phyloP scores from a whole-genome alignment of 305 asterid species.

The Nicotiana rustica region DNA sequence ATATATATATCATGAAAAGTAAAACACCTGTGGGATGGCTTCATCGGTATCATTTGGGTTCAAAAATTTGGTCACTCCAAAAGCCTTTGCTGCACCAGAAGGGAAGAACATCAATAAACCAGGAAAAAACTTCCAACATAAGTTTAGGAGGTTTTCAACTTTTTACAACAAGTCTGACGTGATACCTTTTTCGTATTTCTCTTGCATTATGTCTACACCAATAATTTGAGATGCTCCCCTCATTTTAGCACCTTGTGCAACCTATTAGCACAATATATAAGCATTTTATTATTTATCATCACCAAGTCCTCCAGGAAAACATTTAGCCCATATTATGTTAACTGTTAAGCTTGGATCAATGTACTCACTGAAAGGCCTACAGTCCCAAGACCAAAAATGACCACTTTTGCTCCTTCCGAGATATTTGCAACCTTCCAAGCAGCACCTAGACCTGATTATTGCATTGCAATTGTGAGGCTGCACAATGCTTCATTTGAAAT shows the following conservation, averaged over 20 bases:
- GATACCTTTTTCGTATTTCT: slow-evolving; percentile 71
- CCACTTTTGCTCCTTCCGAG: slow-evolving; percentile 82
- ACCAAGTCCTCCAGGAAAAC: background rate
- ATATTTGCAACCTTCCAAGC: slow-evolving; percentile 98
- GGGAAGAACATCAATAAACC: background rate
- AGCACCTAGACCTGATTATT: slow-evolving; percentile 82
- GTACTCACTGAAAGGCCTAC: slow-evolving; percentile 96
- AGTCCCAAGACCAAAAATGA: slow-evolving; percentile 93
- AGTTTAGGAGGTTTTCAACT: background rate
- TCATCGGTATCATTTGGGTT: slow-evolving; percentile 78
- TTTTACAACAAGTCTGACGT: background rate
- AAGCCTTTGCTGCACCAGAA: slow-evolving; percentile 70
- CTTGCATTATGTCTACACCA: slow-evolving; percentile 83
- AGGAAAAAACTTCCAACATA: background rate
- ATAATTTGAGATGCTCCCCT: slow-evolving; percentile 92
- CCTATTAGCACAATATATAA: slow-evolving; percentile 52
- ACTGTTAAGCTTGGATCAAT: slow-evolving; percentile 25
- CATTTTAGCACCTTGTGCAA: slow-evolving; percentile 91
- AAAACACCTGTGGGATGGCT: slow-evolving; percentile 86
- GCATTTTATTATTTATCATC: slow-evolving; percentile 20
- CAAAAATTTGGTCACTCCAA: slow-evolving; percentile 88
- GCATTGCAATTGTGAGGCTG: slow-evolving; percentile 33
- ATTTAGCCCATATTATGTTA: background rate
- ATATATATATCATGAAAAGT: background rate
- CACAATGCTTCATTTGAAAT: slow-evolving; percentile 31